Percentiles rank a stretch among this genome's conserved stretches.
Evolutionary conservation across 2,329 filamentous ascomycete species (phyloP).

Genomic region (Diaporthe velutina): DNA sequence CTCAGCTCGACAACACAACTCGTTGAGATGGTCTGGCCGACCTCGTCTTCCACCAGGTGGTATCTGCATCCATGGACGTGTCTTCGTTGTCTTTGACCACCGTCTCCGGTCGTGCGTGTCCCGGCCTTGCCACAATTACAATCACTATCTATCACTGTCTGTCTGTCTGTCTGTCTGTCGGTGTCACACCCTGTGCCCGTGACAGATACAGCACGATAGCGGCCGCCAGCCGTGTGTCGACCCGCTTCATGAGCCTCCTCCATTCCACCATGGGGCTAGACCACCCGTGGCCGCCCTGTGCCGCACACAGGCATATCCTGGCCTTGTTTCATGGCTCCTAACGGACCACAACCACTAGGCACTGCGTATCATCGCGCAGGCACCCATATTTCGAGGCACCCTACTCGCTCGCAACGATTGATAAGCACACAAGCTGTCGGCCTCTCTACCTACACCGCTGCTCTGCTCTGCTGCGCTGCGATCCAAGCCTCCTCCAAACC

Average conservation of each 20-base stretch:
- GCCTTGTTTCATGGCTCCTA: slow-evolving; percentile 8
- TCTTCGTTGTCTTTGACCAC: neutral
- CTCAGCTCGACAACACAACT: neutral
- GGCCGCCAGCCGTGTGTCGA: slow-evolving; percentile 6
- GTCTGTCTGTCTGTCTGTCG: neutral
- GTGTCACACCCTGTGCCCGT: neutral
- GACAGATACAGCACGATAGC: slow-evolving; percentile 1
- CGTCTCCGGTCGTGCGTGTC: neutral
- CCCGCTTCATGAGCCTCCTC: slow-evolving; percentile 20
- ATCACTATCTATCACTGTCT: neutral
- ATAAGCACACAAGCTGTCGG: slow-evolving; percentile 10
- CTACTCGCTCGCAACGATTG: neutral
- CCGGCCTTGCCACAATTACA: neutral
- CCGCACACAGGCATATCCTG: slow-evolving; percentile 17
- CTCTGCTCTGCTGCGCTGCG: neutral
- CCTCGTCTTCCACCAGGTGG: neutral
- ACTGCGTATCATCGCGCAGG: slow-evolving; percentile 13
- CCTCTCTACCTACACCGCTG: slow-evolving; percentile 17
- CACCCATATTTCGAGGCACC: slow-evolving; percentile 16
- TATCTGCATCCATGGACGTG: neutral
- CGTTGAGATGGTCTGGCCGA: neutral
- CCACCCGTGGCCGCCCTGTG: slow-evolving; percentile 9
- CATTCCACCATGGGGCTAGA: slow-evolving; percentile 11
- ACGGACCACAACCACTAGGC: neutral
- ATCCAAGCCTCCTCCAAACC: slow-evolving; percentile 2